Base-by-base conservation (phyloP, 371 early-diverging fungal species). In the Mortierella sp. region DNA sequence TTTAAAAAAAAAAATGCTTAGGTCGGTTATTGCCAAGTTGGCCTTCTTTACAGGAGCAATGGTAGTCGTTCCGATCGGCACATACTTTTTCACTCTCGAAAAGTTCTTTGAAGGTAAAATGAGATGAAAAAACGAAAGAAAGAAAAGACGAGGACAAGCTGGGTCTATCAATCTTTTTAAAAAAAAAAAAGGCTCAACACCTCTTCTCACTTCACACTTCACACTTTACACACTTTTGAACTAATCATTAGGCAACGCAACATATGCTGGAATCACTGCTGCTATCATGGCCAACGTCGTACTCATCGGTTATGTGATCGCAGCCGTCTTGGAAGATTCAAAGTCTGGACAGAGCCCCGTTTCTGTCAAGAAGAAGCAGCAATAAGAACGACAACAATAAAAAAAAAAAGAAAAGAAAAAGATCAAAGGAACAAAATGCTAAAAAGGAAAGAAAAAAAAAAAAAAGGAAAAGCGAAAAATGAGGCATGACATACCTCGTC, bases 241-340 rank as follows among this genome's bases (percentile, higher is more conserved):
- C n/a, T n/a, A n/a, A n/a, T n/a, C 7, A 26, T 44, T 69, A 84
- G 87, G 85, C 45, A 86, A 87, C 59, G 81, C 81, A 4, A 84
- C 82, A 0, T 85, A 85, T 72, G 85, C 85, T 3, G 86, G 84
- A 23, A 85, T 84, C 62, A 73, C 80, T 19, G 85, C 84, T 28
- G 86, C 86, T 6, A 80, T 74, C 12, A 69, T 84, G 59, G 85
- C 85, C 25, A 84, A 85, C 55, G 30, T 84, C 1, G 83, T 87
- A 44, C 81, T 83, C 9, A 56, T 87, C 47, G 66, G 65, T 11
- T 87, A 85, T 28, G 80, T 85, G 18, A 56, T 82, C 25, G 80
- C 64, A 4, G 86, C 86, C 14, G 75, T 82, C 5, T 23, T 84
- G n/a, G 84, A 85, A 43, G 86, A 85, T 51, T 69, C 73, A 2